Evolutionary conservation across 805 yeast genomes (phyloP).

Genomic region (Crinitomyces ghanaensis): DNA sequence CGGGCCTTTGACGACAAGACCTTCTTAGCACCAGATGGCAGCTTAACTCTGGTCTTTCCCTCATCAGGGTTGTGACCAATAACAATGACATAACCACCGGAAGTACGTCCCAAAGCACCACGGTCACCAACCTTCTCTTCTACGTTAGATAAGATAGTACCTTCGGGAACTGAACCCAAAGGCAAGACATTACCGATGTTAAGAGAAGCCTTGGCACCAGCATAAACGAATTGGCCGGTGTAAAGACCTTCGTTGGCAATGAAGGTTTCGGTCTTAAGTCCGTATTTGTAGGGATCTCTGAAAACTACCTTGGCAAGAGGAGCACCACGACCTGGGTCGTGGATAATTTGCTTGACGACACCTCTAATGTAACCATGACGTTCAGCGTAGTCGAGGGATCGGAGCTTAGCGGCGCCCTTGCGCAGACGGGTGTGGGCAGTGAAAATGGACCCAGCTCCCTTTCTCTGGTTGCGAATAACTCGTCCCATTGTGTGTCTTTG

Average conservation of each 20-base stretch:
- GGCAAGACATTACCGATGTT: conserved; percentile 93
- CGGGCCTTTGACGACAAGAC: conserved; percentile 89
- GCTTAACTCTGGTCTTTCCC: conserved; percentile 97
- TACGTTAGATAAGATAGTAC: conserved; percentile 97
- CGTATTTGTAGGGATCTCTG: conserved; percentile 99
- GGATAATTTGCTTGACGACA: conserved; percentile 95
- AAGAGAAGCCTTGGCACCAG: conserved; percentile 97
- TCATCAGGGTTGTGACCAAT: conserved; percentile 99
- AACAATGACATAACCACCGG: conserved; percentile 98
- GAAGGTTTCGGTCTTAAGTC: conserved; percentile 95
- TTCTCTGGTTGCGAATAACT: conserved; percentile 99
- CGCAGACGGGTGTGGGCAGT: conserved; percentile 99
- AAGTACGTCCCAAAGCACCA: conserved; percentile 99
- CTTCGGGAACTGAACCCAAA: conserved; percentile 95
- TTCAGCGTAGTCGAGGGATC: conserved; percentile 98
- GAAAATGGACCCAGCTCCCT: conserved; percentile 99
- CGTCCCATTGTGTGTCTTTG: conserved; percentile 30
- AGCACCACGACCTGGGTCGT: conserved; percentile 99
- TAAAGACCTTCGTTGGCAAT: conserved; percentile 99
- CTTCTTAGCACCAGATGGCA: conserved; percentile 99
- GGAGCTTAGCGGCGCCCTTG: conserved; percentile 99
- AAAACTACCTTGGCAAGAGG: conserved; percentile 97
- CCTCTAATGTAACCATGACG: conserved; percentile 99
- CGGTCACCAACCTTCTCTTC: conserved; percentile 99
- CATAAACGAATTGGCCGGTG: conserved; percentile 98